phyloP scores from a whole-genome alignment of 2,329 filamentous ascomycete genomes.

The Didymella lethalis region DNA sequence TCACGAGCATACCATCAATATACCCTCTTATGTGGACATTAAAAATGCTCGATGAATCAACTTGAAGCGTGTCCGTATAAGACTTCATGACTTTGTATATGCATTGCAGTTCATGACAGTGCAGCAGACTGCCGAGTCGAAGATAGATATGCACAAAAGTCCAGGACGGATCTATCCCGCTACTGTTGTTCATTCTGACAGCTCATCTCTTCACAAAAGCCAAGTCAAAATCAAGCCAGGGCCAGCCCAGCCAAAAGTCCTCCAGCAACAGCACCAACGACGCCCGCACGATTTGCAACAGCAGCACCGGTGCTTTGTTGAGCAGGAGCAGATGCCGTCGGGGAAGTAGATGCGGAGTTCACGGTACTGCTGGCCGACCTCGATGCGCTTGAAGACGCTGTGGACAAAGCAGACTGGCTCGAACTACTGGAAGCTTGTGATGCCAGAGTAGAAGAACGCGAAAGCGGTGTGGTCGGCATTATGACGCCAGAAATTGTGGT shows the following conservation, averaged over 20 bases:
- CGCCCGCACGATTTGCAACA: constrained; percentile 23
- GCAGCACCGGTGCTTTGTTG: constrained; percentile 32
- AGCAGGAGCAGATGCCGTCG: constrained; percentile 24
- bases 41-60: background rate
- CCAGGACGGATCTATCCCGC: background rate
- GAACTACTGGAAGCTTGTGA: constrained; percentile 1
- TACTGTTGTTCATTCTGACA: background rate
- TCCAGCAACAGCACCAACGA: constrained; percentile 31
- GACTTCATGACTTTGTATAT: background rate
- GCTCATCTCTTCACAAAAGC: background rate
- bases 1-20: constrained; percentile 35
- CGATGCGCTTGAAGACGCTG: constrained; percentile 14
- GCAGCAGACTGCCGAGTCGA: background rate
- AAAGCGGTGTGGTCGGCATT: constrained; percentile 6
- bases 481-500: constrained; percentile 16
- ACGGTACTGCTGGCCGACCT: constrained; percentile 6
- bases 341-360: constrained; percentile 16
- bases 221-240: constrained; percentile 14
- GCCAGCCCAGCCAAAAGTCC: constrained; percentile 35
- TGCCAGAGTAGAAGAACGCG: constrained; percentile 3
- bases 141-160: background rate
- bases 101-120: background rate
- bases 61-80: background rate
- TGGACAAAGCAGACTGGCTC: constrained; percentile 9
- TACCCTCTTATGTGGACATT: constrained; percentile 32